Evolutionary conservation across 306 rosid species (phyloP).

Genomic region (Rosa multiflora): DNA sequence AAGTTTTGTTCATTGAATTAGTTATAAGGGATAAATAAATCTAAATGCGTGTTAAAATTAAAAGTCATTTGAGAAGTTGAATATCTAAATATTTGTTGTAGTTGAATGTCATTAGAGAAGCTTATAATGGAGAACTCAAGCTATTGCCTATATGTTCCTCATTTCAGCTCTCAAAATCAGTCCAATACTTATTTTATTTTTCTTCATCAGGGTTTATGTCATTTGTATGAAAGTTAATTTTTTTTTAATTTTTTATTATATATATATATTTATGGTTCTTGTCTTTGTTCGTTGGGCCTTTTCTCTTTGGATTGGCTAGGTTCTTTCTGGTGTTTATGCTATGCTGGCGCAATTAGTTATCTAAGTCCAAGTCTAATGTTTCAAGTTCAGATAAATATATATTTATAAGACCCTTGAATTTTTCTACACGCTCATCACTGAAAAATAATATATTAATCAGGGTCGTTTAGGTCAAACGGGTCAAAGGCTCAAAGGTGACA

Average conservation of each 20-base stretch:
- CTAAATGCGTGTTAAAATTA: neutral
- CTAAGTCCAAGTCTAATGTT: neutral
- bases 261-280: neutral
- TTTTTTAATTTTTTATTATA: too few species aligned
- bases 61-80: neutral
- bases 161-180: neutral
- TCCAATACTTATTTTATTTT: too few species aligned
- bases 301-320: neutral
- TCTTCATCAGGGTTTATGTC: neutral
- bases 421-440: neutral
- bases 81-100: neutral
- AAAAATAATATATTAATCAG: neutral
- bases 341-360: neutral
- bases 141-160: neutral
- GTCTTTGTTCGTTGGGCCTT: neutral
- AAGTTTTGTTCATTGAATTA: neutral
- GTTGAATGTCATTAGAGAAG: neutral
- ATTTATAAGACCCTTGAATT: neutral
- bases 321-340: too few species aligned
- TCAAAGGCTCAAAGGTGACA: neutral
- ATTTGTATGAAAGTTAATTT: neutral
- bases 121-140: too few species aligned
- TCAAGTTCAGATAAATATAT: neutral
- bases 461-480: neutral
- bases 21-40: neutral